Base-by-base conservation (phyloP, 176 grass and related monocot genomes). In the Areca catechu region DNA sequence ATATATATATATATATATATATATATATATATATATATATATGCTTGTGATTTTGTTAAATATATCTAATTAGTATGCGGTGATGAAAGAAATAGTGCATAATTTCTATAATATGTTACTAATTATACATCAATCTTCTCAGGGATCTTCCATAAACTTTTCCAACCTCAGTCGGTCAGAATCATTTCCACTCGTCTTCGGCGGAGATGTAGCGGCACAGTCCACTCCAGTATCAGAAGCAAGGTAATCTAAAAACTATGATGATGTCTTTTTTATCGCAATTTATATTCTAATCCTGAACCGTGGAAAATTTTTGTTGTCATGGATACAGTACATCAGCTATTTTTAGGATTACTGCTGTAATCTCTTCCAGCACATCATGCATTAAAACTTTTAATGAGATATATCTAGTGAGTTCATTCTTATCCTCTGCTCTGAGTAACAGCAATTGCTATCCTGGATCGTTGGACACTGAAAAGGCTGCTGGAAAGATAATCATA, bases 371-470 rank as follows among this genome's bases (percentile, higher is more conserved):
- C 34, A 14, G 34, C 34, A 43, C 9, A 43, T 43, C 34, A 43
- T 43, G 34, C 34, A 43, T 43, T 12, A 43, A 43, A 43, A 12
- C 34, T 10, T 43, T 3, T 2, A 14, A 1, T 43, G 34, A 12
- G 34, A 37, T 12, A 5, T 37, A 10, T 37, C 34, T 37, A 37
- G 9, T 37, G 34, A 43, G 34, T 43, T 5, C 34, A 12, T 43
- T 10, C 34, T 52, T 4, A 54, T 57, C 47, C 53, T 57, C 30
- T 9, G 27, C 22, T 19, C 51, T 34, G 24, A 51, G 22, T 67
- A 59, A 57, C 74, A 90, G 92, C 67, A 97, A 97, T 63, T 91
- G 92, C 29, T 88, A 85, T 78, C 92, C 92, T n/a, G 86, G 92
- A 22, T 97, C 92, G 51, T 12, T 97, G 20, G 92, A 97, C 67